phyloP scores from a whole-genome alignment of 345 rosid genomes.

The Aquilaria malaccensis region DNA sequence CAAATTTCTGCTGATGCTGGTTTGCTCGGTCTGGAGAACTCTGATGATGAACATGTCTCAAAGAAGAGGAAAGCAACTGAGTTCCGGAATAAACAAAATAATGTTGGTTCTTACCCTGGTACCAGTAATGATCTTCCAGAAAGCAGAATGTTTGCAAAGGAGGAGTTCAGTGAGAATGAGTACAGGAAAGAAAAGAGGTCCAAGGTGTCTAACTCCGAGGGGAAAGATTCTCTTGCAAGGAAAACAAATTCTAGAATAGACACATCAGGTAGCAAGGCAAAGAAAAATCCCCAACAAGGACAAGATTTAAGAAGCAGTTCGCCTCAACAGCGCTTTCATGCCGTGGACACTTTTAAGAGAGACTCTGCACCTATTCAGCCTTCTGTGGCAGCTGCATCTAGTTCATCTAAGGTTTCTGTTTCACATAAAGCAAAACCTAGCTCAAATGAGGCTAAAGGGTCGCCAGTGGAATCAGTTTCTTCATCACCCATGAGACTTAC shows the following conservation, averaged over 20 bases:
- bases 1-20: constrained; percentile 34
- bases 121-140: constrained; percentile 27
- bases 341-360: constrained; percentile 40
- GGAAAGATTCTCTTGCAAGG: constrained; percentile 50
- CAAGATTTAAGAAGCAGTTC: constrained; percentile 25
- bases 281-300: constrained; percentile 24
- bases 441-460: constrained; percentile 62
- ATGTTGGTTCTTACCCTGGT: constrained; percentile 18
- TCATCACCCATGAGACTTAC: constrained; percentile 68
- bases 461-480: constrained; percentile 84
- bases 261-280: constrained; percentile 39
- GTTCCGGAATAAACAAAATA: constrained; percentile 25
- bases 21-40: constrained; percentile 34
- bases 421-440: constrained; percentile 57
- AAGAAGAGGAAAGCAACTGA: constrained; percentile 63
- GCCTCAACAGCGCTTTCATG: constrained; percentile 40
- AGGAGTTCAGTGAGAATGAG: constrained; percentile 48
- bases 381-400: constrained; percentile 71
- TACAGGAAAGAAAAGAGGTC: constrained; percentile 56
- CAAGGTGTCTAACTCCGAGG: constrained; percentile 42
- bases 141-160: constrained; percentile 23
- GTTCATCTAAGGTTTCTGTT: constrained; percentile 90
- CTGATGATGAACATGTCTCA: constrained; percentile 27
- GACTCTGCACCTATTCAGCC: constrained; percentile 42
- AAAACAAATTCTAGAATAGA: constrained; percentile 48